A percentile compares a stretch with the other conserved stretches of the same genome.
Conservation (phyloP, 31 red algal genomes). For the Asparagopsis taxiformis region DNA sequence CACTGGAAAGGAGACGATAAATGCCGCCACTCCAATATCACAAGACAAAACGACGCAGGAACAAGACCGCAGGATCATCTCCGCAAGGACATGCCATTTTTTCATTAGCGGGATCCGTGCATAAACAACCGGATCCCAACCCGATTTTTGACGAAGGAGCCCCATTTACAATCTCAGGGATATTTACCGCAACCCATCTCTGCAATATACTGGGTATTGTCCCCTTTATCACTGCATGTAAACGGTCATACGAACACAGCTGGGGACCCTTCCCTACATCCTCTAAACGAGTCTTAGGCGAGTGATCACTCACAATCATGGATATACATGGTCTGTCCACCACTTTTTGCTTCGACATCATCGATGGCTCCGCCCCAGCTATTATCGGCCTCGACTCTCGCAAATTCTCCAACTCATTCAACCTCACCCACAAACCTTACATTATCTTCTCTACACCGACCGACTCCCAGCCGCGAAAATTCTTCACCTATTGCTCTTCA, state of each 20-base stretch:
- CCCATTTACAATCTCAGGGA: slow-evolving; percentile 13
- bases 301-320: slow-evolving; percentile 8
- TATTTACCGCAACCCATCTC: slow-evolving; percentile 1
- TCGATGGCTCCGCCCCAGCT: slow-evolving; percentile 34
- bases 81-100: background rate
- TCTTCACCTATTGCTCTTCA: slow-evolving; percentile 13
- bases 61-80: background rate
- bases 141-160: slow-evolving; percentile 21
- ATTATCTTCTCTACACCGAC: slow-evolving; percentile 1
- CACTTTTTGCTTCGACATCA: slow-evolving; percentile 19
- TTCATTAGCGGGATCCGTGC: background rate
- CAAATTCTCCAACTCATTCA: slow-evolving; percentile 11
- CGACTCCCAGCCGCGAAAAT: slow-evolving; percentile 6
- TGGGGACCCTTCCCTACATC: slow-evolving; percentile 8
- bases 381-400: slow-evolving; percentile 28
- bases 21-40: background rate
- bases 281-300: slow-evolving; percentile 7
- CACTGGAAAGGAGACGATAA: background rate
- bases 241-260: slow-evolving; percentile 6
- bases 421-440: background rate
- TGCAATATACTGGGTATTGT: slow-evolving; percentile 27
- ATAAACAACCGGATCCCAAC: background rate
- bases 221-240: background rate
- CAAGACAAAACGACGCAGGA: background rate
- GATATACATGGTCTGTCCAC: slow-evolving; percentile 16